These are phyloP conservation scores for Penicillium sp. DNA, from an alignment of 2,329 filamentous ascomycete species.

Conservation along the genomic window DNA sequence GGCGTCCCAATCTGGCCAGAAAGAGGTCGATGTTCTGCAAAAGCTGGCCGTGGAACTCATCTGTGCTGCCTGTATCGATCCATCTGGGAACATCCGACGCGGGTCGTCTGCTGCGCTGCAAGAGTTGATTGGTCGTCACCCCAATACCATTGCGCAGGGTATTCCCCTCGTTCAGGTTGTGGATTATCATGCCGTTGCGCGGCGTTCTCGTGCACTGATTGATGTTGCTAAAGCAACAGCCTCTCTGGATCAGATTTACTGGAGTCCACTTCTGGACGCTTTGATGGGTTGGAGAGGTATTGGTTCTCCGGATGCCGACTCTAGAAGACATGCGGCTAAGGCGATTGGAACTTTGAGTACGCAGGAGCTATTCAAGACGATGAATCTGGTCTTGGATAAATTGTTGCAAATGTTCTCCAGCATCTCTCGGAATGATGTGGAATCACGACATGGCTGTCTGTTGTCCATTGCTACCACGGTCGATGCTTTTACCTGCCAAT, in stretches of 20 bases:
- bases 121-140: constrained; percentile 89
- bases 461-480: constrained; percentile 42
- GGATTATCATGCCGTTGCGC: constrained; percentile 89
- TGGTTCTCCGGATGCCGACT: constrained; percentile 72
- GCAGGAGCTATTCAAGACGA: constrained; percentile 33
- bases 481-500: constrained; percentile 32
- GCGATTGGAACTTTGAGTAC: constrained; percentile 60
- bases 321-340: constrained; percentile 68
- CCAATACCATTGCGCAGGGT: constrained; percentile 76
- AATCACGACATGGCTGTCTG: constrained; percentile 47
- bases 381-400: constrained; percentile 35
- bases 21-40: constrained; percentile 61
- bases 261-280: constrained; percentile 66
- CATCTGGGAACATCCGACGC: constrained; percentile 87
- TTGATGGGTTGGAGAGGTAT: constrained; percentile 85
- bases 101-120: constrained; percentile 92
- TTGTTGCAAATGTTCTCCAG: constrained; percentile 36
- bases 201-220: constrained; percentile 77
- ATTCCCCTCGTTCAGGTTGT: constrained; percentile 85
- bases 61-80: constrained; percentile 78
- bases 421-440: constrained; percentile 42
- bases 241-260: constrained; percentile 63
- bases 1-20: constrained; percentile 29
- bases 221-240: constrained; percentile 72
- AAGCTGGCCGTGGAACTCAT: constrained; percentile 78